Conservation (phyloP, 192 early-diverging fungal genomes). For the Spizellomyces punctatus region DNA sequence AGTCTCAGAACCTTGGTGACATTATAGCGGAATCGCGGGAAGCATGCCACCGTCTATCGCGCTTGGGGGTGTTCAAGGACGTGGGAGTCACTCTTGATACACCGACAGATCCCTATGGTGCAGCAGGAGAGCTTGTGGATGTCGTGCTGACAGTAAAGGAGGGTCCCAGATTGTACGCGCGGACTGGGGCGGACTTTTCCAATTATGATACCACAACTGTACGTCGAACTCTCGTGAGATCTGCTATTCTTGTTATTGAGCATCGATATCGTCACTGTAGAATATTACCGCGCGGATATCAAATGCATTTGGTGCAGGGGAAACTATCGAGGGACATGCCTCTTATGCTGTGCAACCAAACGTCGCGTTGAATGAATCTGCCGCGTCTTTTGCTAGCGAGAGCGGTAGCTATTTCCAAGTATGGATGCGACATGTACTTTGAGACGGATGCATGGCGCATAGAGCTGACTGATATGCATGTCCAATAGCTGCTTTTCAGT, state of each 20-base stretch:
- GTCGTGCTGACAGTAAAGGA: slow-evolving; percentile 76
- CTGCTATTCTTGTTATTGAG: not conserved
- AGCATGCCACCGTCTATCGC: slow-evolving; percentile 55
- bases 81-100: slow-evolving; percentile 71
- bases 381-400: slow-evolving; percentile 48
- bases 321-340: slow-evolving; percentile 73
- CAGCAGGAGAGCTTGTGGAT: slow-evolving; percentile 56
- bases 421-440: too few relatives aligned
- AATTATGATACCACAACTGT: slow-evolving; percentile 88
- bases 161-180: slow-evolving; percentile 69
- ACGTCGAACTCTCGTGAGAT: slow-evolving; percentile 7
- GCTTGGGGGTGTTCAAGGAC: slow-evolving; percentile 73
- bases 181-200: slow-evolving; percentile 88
- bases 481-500: slow-evolving; percentile 15
- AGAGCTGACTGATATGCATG: not conserved
- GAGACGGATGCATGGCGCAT: not conserved
- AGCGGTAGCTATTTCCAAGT: slow-evolving; percentile 68
- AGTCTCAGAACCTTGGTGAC: slow-evolving; percentile 57
- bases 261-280: slow-evolving; percentile 28
- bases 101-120: slow-evolving; percentile 28
- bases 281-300: slow-evolving; percentile 71
- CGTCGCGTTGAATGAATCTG: slow-evolving; percentile 33
- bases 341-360: slow-evolving; percentile 67
- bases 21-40: slow-evolving; percentile 60
- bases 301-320: slow-evolving; percentile 90